Evolutionary conservation across 495 filamentous ascomycete genomes (phyloP), one percentile per base, ranked within the genome.

Genomic region (Geoglossum glabrum): DNA sequence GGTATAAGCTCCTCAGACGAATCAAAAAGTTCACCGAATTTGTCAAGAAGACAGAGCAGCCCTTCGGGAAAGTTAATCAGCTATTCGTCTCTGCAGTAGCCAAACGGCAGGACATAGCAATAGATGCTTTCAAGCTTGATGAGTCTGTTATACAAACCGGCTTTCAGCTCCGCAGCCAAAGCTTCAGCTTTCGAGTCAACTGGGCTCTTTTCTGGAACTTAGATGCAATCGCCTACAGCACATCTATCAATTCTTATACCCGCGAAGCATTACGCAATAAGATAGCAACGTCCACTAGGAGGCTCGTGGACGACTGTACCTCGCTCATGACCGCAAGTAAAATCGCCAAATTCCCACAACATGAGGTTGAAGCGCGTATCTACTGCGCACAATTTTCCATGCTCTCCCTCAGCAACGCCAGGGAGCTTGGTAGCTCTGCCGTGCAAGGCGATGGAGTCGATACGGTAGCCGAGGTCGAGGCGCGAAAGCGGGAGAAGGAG

Each of bases 11-110:
- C 23, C 73, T 74, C 60, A 57, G 59, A 6, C 47, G 68, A 1
- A 68, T 81, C 51, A 65, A 64, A 0, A 55, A 28, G n/a, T 82
- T 78, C 63, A 63, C 68, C 7, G 46, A 64, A n/a, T 57, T 72
- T 36, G 75, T 80, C 17, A 60, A 64, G 43, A 62, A 70, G 60
- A 70, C 76, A 54, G 81, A 85, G 66, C 79, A 85, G 56, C 81
- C 81, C 0, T 80, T 81, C 57, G 70, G 73, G 47, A 71, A 71
- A n/a, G 78, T 86, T 6, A 40, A 40, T 40, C 7, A 40, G 36
- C 36, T 40, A 40, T 40, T 40, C 36, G 36, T 17, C 36, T 40
- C 36, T 15, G 36, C 36, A 34, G 31, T 34, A 11, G 31, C 31
- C 31, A 34, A 34, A 40, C 36, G 36, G 36, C 36, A 40, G 13